phyloP scores from a whole-genome alignment of 108 stramenopile genomes.

The Seminavis robusta region DNA sequence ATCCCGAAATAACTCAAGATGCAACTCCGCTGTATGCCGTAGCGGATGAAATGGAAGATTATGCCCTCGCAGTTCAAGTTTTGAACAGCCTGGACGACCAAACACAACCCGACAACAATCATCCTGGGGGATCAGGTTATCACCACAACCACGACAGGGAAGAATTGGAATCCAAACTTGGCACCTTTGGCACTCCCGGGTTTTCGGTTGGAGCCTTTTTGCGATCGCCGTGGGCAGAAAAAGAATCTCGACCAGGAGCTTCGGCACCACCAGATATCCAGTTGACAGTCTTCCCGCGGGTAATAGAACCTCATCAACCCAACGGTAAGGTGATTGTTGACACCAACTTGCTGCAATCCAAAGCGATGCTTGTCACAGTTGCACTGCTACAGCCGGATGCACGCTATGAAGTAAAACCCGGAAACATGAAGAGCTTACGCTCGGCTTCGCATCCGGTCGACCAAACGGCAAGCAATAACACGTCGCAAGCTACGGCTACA shows the following conservation, averaged over 20 bases:
- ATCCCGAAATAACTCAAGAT: constrained; percentile 2
- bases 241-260: too few species aligned
- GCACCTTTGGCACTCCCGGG: constrained; percentile 16
- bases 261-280: constrained; percentile 14
- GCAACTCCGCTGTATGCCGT: constrained; percentile 12
- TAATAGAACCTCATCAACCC: constrained; percentile 13
- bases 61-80: constrained; percentile 1
- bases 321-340: not conserved
- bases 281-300: constrained; percentile 20
- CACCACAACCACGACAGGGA: not conserved
- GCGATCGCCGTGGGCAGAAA: constrained; percentile 14
- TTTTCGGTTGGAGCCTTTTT: constrained; percentile 25
- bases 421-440: too few species aligned
- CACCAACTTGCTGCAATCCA: not conserved
- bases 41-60: constrained; percentile 19
- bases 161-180: not conserved
- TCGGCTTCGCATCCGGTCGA: too few species aligned
- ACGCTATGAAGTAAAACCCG: constrained; percentile 11
- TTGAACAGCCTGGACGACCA: not conserved
- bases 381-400: constrained; percentile 22
- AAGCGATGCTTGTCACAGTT: constrained; percentile 17
- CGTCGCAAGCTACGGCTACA: not conserved
- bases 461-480: not conserved
- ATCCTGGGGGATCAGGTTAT: too few species aligned
- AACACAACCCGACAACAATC: too few species aligned